These are phyloP conservation scores for Pelargonium fulgidum DNA, from an alignment of 441 rosid species.

Conservation along the genomic window DNA sequence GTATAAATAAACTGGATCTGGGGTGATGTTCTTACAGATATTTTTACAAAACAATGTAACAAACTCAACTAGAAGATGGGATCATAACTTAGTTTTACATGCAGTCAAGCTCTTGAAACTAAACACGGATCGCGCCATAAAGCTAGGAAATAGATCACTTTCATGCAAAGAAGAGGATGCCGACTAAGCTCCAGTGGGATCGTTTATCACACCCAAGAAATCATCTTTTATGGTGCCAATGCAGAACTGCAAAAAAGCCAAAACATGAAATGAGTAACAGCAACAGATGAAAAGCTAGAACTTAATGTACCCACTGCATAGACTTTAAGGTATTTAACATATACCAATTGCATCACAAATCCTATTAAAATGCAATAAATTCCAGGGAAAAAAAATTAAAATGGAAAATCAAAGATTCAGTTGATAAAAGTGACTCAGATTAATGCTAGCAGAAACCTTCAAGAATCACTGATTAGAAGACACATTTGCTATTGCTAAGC, in stretches of 20 bases:
- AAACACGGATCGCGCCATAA: background rate
- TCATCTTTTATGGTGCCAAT: conserved; percentile 94
- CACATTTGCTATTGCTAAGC: background rate
- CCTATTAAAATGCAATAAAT: background rate
- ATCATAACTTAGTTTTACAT: background rate
- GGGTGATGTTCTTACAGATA: background rate
- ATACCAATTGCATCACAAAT: background rate
- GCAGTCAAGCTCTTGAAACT: background rate
- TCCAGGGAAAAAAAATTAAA: background rate
- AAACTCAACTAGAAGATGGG: background rate
- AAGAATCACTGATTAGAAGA: background rate
- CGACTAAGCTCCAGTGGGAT: conserved; percentile 53
- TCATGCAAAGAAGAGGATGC: background rate
- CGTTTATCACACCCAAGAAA: conserved; percentile 92
- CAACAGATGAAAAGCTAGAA: background rate
- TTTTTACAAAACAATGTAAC: background rate
- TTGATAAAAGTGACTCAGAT: background rate
- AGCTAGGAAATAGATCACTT: background rate
- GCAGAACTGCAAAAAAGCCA: conserved; percentile 58
- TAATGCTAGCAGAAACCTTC: background rate
- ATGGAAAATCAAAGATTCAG: background rate
- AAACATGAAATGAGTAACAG: conserved; percentile 7
- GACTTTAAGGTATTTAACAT: background rate
- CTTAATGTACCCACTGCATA: background rate
- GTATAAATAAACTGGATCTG: background rate